Conservation (phyloP, 2,329 filamentous ascomycete genomes). For the Claviceps lovelessii region DNA sequence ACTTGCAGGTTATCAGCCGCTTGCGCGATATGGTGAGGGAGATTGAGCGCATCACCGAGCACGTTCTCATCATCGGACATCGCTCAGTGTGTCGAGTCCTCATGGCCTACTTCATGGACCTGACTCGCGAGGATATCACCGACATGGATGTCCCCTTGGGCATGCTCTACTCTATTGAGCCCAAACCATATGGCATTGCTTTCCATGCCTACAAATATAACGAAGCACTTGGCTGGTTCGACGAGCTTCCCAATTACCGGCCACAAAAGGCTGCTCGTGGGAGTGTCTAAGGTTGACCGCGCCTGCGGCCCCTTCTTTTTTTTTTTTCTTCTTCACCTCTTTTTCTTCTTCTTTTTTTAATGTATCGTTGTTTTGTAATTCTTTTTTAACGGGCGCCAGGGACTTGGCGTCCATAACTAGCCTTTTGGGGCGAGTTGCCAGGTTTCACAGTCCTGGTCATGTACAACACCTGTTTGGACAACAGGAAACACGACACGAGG, state of each 20-base stretch:
- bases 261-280: slow-evolving; percentile 38
- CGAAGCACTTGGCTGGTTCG: slow-evolving; percentile 61
- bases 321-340: too few relatives aligned
- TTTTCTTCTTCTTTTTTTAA: background rate
- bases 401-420: background rate
- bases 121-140: slow-evolving; percentile 81
- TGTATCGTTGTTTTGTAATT: background rate
- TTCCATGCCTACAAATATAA: slow-evolving; percentile 94
- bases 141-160: slow-evolving; percentile 89
- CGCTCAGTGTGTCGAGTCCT: slow-evolving; percentile 84
- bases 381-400: background rate
- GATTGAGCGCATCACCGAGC: slow-evolving; percentile 92
- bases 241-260: slow-evolving; percentile 72
- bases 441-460: slow-evolving; percentile 1
- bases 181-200: slow-evolving; percentile 93
- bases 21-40: slow-evolving; percentile 91
- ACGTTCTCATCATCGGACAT: slow-evolving; percentile 83
- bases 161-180: slow-evolving; percentile 87
- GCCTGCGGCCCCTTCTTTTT: background rate
- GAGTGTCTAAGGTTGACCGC: slow-evolving; percentile 1
- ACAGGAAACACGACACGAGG: background rate
- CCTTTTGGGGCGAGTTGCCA: background rate
- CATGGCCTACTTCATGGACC: slow-evolving; percentile 90
- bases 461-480: background rate
- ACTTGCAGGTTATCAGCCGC: slow-evolving; percentile 92